Conservation (phyloP, 345 rosid species). For the Mallotus nudiflorus region DNA sequence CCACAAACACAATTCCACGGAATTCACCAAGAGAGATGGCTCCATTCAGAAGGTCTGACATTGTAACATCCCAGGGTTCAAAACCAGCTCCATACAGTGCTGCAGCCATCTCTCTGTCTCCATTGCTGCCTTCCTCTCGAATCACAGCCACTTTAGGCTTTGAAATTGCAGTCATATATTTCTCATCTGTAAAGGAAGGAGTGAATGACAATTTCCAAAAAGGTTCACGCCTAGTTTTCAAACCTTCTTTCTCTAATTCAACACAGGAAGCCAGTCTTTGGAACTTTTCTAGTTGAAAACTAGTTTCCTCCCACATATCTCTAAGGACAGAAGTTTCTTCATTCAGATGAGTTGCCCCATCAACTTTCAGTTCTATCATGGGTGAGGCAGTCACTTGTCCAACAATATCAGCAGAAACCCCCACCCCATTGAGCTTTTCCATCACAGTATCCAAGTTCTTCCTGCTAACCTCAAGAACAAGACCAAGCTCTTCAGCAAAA, state of each 20-base stretch:
- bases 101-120: slow-evolving; percentile 96
- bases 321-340: slow-evolving; percentile 64
- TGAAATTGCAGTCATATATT: slow-evolving; percentile 45
- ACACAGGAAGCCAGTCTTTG: slow-evolving; percentile 84
- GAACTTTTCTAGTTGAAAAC: slow-evolving; percentile 76
- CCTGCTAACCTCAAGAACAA: slow-evolving; percentile 72
- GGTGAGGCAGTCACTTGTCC: slow-evolving; percentile 68
- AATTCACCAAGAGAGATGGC: slow-evolving; percentile 58
- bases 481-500: slow-evolving; percentile 87
- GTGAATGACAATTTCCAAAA: slow-evolving; percentile 68
- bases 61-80: slow-evolving; percentile 91
- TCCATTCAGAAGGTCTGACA: slow-evolving; percentile 83
- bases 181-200: slow-evolving; percentile 65
- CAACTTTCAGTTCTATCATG: slow-evolving; percentile 54
- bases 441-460: slow-evolving; percentile 53
- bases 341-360: slow-evolving; percentile 52
- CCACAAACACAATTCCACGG: slow-evolving; percentile 85
- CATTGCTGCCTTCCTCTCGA: slow-evolving; percentile 97
- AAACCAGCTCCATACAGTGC: slow-evolving; percentile 86
- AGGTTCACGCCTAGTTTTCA: slow-evolving; percentile 72
- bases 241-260: slow-evolving; percentile 79
- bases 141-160: slow-evolving; percentile 90
- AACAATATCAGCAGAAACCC: slow-evolving; percentile 61
- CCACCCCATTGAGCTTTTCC: slow-evolving; percentile 42
- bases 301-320: slow-evolving; percentile 94